Percentiles rank a stretch among this genome's conserved stretches.
Conservation (phyloP, 176 grass and related monocot species). For the Ensete glaucum region DNA sequence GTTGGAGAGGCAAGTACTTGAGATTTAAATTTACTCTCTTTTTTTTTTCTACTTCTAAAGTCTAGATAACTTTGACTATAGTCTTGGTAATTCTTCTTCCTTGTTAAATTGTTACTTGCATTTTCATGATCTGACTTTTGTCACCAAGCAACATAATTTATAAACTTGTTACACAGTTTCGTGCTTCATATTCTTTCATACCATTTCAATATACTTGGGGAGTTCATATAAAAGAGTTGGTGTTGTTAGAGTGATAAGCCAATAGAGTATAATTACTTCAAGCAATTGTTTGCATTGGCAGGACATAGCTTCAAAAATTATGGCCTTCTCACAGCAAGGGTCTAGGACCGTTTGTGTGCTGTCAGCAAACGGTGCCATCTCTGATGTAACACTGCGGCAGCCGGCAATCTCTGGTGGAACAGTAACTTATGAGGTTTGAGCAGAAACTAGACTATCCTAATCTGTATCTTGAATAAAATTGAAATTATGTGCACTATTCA, state of each 20-base stretch:
- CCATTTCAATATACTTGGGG: neutral
- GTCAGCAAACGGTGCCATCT: slow-evolving; percentile 88
- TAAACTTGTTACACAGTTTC: too few species aligned
- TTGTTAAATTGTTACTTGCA: neutral
- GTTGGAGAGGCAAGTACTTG: slow-evolving; percentile 71
- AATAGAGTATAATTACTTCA: slow-evolving; percentile 15
- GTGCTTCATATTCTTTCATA: too few species aligned
- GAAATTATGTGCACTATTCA: neutral
- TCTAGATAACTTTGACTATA: neutral
- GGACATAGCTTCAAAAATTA: slow-evolving; percentile 98
- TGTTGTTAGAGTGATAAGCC: neutral
- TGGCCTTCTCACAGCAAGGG: slow-evolving; percentile 96
- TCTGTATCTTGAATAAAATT: neutral
- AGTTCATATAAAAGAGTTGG: neutral
- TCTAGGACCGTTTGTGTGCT: slow-evolving; percentile 86
- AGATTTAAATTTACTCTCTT: neutral
- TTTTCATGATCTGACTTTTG: neutral
- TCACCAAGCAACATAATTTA: neutral
- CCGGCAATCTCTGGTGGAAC: slow-evolving; percentile 86
- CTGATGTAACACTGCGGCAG: slow-evolving; percentile 89
- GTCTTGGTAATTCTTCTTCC: neutral
- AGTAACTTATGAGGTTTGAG: slow-evolving; percentile 79
- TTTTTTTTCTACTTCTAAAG: slow-evolving; percentile 1
- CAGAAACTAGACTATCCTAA: neutral
- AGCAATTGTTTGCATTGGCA: slow-evolving; percentile 26